Conservation (phyloP, 2,329 filamentous ascomycete genomes). For the Colletotrichum spaethianum region DNA sequence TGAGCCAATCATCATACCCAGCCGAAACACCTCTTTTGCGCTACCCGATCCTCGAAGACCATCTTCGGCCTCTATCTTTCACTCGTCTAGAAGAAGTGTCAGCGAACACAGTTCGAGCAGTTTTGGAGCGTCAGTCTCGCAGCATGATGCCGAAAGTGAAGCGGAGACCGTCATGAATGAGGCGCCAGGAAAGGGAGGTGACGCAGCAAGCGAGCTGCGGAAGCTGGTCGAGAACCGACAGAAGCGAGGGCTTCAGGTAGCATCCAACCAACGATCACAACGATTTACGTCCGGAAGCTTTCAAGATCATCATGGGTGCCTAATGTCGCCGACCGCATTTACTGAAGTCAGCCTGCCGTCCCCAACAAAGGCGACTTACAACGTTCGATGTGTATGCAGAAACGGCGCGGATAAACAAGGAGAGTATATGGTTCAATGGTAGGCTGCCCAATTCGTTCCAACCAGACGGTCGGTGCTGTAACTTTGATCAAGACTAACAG, state of each 20-base stretch:
- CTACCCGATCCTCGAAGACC: slow-evolving; percentile 68
- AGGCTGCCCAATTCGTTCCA: slow-evolving; percentile 45
- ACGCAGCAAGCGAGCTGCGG: slow-evolving; percentile 72
- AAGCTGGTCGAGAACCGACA: slow-evolving; percentile 70
- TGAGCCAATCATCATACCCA: slow-evolving; percentile 76
- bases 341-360: slow-evolving; percentile 64
- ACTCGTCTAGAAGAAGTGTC: slow-evolving; percentile 61
- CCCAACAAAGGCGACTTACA: slow-evolving; percentile 58
- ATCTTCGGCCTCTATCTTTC: slow-evolving; percentile 61
- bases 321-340: slow-evolving; percentile 66
- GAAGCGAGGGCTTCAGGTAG: slow-evolving; percentile 52
- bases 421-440: slow-evolving; percentile 77
- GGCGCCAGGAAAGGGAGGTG: slow-evolving; percentile 59
- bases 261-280: slow-evolving; percentile 39
- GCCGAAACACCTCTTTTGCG: slow-evolving; percentile 71
- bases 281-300: slow-evolving; percentile 50
- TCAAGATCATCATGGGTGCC: slow-evolving; percentile 52
- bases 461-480: slow-evolving; percentile 23
- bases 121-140: slow-evolving; percentile 47
- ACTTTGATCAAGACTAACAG: slow-evolving; percentile 29
- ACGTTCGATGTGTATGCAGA: slow-evolving; percentile 71
- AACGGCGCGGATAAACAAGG: slow-evolving; percentile 59
- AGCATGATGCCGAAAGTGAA: slow-evolving; percentile 68
- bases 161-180: slow-evolving; percentile 71
- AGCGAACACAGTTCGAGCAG: slow-evolving; percentile 65